These are phyloP conservation scores for Pilaira anomala DNA, from an alignment of 192 early-diverging fungal species.

Conservation along the genomic window DNA sequence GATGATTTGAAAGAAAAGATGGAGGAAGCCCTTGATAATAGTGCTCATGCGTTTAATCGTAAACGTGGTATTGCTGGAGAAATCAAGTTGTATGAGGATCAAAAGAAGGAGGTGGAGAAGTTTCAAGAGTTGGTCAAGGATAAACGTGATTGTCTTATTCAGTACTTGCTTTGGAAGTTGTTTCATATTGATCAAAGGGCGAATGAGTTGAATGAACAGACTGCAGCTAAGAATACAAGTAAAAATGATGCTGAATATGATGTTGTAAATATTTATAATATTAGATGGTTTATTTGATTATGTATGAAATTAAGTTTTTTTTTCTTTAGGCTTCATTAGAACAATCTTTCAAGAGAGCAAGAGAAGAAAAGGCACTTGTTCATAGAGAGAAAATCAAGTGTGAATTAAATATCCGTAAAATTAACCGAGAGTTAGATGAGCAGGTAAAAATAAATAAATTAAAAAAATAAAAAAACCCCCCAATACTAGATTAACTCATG, in stretches of 20 bases:
- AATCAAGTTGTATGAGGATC: conserved; percentile 89
- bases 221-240: conserved; percentile 34
- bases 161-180: conserved; percentile 85
- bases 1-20: conserved; percentile 76
- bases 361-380: conserved; percentile 69
- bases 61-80: conserved; percentile 86
- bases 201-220: conserved; percentile 53
- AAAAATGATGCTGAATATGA: background rate
- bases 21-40: conserved; percentile 86
- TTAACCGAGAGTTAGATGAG: conserved; percentile 70
- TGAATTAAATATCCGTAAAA: conserved; percentile 73
- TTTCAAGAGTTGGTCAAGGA: conserved; percentile 65
- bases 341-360: conserved; percentile 57
- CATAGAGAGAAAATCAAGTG: conserved; percentile 67
- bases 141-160: conserved; percentile 57
- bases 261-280: background rate
- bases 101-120: conserved; percentile 86
- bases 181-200: conserved; percentile 82
- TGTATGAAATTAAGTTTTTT: too few relatives aligned
- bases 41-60: conserved; percentile 85
- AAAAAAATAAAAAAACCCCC: too few relatives aligned
- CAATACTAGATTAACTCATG: too few relatives aligned
- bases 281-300: too few relatives aligned
- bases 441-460: conserved; percentile 34
- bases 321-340: conserved; percentile 42